Conservation (phyloP, 176 grass and related monocot species). For the Stipa capillata region DNA sequence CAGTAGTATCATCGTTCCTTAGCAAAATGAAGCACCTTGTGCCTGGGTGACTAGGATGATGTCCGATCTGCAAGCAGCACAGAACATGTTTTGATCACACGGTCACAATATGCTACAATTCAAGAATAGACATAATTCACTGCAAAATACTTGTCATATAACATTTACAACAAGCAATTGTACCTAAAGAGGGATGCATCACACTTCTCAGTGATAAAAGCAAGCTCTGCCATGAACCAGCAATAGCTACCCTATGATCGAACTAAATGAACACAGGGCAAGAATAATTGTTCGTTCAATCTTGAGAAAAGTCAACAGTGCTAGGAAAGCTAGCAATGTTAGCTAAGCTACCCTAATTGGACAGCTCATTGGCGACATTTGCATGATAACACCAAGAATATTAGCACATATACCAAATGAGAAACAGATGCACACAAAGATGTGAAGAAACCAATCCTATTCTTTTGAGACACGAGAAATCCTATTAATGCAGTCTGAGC, state of each 20-base stretch:
- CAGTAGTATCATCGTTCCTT: constrained; percentile 16
- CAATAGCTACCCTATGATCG: too few relatives aligned
- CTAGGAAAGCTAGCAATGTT: background rate
- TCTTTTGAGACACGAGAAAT: background rate
- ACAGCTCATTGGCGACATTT: background rate
- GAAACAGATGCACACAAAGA: background rate
- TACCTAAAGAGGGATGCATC: background rate
- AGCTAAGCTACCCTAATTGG: background rate
- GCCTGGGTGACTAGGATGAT: constrained; percentile 28
- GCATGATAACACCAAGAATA: background rate
- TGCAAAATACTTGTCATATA: background rate
- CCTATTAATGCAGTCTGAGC: background rate
- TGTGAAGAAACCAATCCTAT: background rate
- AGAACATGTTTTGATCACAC: background rate
- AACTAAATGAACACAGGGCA: background rate
- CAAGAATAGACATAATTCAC: background rate
- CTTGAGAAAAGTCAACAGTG: background rate
- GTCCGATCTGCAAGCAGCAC: constrained; percentile 19
- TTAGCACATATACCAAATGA: background rate
- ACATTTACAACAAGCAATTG: background rate
- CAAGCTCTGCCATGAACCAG: too few relatives aligned
- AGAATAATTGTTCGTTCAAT: background rate
- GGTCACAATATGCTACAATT: background rate
- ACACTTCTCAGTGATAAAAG: too few relatives aligned
- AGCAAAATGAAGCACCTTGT: constrained; percentile 33